Percentiles rank a stretch among this genome's conserved stretches.
Conservation (phyloP, 257 asterid species). For the Salvia rosmarinus region DNA sequence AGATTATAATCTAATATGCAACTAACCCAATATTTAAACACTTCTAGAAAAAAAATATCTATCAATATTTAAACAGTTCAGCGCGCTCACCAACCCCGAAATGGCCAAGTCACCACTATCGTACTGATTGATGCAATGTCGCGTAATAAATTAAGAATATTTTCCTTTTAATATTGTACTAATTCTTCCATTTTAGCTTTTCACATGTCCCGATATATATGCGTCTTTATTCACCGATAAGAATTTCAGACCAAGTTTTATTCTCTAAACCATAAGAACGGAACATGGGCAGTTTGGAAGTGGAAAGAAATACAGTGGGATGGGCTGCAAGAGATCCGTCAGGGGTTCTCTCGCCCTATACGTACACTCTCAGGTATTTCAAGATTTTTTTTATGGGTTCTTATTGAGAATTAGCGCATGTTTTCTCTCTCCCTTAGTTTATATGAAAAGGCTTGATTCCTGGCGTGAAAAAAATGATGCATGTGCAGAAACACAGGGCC, state of each 20-base stretch:
- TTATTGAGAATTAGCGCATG: background rate
- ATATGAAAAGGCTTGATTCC: background rate
- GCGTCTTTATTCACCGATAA: background rate
- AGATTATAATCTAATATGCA: too few species aligned
- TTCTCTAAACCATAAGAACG: background rate
- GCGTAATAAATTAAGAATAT: background rate
- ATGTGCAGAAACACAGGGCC: slow-evolving; percentile 68
- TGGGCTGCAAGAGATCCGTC: slow-evolving; percentile 93
- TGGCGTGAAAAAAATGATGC: slow-evolving; percentile 1
- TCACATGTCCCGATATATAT: slow-evolving; percentile 1
- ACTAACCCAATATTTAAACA: too few species aligned
- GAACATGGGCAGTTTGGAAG: slow-evolving; percentile 67
- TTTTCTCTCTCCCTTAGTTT: background rate
- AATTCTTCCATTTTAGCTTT: background rate
- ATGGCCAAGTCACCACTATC: background rate
- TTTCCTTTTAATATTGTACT: background rate
- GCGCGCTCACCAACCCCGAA: background rate
- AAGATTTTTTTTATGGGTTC: background rate
- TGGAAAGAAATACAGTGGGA: slow-evolving; percentile 61
- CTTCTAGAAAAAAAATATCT: too few species aligned
- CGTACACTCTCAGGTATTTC: slow-evolving; percentile 72
- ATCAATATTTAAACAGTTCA: too few species aligned
- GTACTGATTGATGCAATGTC: background rate
- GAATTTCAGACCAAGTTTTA: background rate
- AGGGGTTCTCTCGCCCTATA: slow-evolving; percentile 80